phyloP scores from a whole-genome alignment of 148 eudicot species.

The Nepenthes gracilis region DNA sequence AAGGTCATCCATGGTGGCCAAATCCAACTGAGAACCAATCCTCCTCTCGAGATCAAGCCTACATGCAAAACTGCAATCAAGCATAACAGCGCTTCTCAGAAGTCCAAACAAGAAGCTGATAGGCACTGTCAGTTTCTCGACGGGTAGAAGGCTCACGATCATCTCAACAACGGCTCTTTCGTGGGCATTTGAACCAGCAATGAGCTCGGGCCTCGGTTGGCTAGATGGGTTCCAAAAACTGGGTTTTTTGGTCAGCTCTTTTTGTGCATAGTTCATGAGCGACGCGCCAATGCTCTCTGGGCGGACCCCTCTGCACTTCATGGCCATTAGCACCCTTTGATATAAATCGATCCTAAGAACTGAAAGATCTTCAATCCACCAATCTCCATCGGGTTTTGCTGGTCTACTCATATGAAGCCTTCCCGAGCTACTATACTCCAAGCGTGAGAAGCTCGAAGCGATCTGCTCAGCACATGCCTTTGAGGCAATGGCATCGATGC shows the following conservation, averaged over 20 bases:
- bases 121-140: conserved; percentile 68
- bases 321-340: conserved; percentile 64
- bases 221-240: conserved; percentile 34
- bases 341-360: conserved; percentile 65
- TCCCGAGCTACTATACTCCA: conserved; percentile 93
- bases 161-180: conserved; percentile 73
- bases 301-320: conserved; percentile 89
- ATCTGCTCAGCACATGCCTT: conserved; percentile 88
- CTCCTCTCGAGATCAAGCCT: conserved; percentile 89
- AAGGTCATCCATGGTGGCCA: conserved; percentile 82
- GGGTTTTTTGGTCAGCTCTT: conserved; percentile 56
- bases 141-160: conserved; percentile 64
- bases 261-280: conserved; percentile 65
- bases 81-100: conserved; percentile 68
- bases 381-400: conserved; percentile 61
- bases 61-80: conserved; percentile 51
- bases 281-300: conserved; percentile 90
- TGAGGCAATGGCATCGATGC: conserved; percentile 83
- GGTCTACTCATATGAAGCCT: conserved; percentile 79
- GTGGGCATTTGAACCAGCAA: conserved; percentile 22
- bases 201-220: conserved; percentile 27
- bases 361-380: conserved; percentile 93
- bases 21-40: conserved; percentile 79
- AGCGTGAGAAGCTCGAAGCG: conserved; percentile 87
- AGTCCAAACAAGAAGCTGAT: conserved; percentile 77